Conservation (phyloP, 2,329 filamentous ascomycete genomes). For the Stachybotrys echinatus region DNA sequence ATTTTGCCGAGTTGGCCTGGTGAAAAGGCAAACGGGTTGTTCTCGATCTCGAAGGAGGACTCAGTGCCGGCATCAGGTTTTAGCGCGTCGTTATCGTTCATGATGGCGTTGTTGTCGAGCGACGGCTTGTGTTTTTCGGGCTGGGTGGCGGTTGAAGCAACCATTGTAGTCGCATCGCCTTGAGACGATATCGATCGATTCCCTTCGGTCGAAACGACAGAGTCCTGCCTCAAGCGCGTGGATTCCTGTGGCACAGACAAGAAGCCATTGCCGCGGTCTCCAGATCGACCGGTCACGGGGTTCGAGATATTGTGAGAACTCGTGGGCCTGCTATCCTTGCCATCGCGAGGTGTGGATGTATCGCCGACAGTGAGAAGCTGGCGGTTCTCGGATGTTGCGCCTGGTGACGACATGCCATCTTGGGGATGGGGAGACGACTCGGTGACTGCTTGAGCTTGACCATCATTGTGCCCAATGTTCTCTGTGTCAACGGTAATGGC, state of each 20-base stretch:
- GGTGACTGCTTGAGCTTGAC: no score
- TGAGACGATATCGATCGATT: conserved; percentile 54
- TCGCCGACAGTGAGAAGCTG: no score
- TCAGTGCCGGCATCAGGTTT: conserved; percentile 72
- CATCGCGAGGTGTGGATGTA: no score
- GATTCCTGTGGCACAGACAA: conserved; percentile 58
- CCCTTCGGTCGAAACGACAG: conserved; percentile 62
- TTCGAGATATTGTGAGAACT: conserved; percentile 70
- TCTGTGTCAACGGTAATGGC: conserved; percentile 52
- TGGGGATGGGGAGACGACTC: conserved; percentile 10
- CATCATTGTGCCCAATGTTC: conserved; percentile 24
- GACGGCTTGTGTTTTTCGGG: conserved; percentile 32
- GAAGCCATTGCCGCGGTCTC: conserved; percentile 47
- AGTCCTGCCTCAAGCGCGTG: conserved; percentile 59
- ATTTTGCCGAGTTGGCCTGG: conserved; percentile 82
- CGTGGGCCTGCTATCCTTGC: conserved; percentile 59
- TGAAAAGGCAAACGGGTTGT: conserved; percentile 82
- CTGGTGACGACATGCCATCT: conserved; percentile 23
- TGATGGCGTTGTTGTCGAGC: conserved; percentile 48
- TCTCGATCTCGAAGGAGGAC: conserved; percentile 66
- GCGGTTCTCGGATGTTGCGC: conserved; percentile 12
- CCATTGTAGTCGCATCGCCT: conserved; percentile 54
- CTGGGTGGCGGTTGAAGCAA: conserved; percentile 36
- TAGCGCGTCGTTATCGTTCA: conserved; percentile 63
- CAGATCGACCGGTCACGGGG: conserved; percentile 40